Evolutionary conservation across 2,329 filamentous ascomycete genomes (phyloP), one percentile per base, ranked within the genome.

Genomic region (Arthrobotrys iridis): DNA sequence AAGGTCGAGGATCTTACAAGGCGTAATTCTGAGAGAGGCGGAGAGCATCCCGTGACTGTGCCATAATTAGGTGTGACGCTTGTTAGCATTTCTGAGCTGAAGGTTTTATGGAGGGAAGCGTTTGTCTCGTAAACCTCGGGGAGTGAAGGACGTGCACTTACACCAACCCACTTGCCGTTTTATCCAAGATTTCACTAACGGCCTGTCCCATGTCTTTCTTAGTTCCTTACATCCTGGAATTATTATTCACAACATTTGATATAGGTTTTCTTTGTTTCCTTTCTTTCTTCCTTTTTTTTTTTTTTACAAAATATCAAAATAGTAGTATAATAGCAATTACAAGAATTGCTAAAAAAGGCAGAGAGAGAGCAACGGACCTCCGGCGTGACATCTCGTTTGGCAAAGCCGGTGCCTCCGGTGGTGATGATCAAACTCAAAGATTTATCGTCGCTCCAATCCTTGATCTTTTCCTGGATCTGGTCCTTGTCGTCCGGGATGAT

Each of bases 321-420:
- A 13, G 48, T n/a, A 24, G 37, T 35, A 33, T 28, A 24, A 24
- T 37, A n/a, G 33, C 20, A 20, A 15, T 18, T 46, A 33, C 30
- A 24, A 18, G 15, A 20, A 58, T 18, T 22, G 11, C 15, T 55
- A 77, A 28, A 10, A 33, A 33, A 33, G 28, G 10, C 4, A 33
- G 28, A 33, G 10, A 33, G 28, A 33, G 4, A 52, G 24, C 15
- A 48, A 81, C 83, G 77, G 81, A 93, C 92, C 86, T 98, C 95
- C 1, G 95, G 95, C 0, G 95, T 99, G 43, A 87, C 85, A 83
- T 99, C 95, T 65, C 90, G 88, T 8, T 89, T 85, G 5, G 95
- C 91, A 82, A 99, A 99, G 0, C 95, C 95, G 0, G 95, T 99
- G 1, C 95, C 95, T 20, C 95, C 95, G 4, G 93, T 97, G 0